A percentile compares a stretch with the other conserved stretches of the same genome.
phyloP scores from a whole-genome alignment of 1,139 yeast genomes.

The Geotrichum reessii region DNA sequence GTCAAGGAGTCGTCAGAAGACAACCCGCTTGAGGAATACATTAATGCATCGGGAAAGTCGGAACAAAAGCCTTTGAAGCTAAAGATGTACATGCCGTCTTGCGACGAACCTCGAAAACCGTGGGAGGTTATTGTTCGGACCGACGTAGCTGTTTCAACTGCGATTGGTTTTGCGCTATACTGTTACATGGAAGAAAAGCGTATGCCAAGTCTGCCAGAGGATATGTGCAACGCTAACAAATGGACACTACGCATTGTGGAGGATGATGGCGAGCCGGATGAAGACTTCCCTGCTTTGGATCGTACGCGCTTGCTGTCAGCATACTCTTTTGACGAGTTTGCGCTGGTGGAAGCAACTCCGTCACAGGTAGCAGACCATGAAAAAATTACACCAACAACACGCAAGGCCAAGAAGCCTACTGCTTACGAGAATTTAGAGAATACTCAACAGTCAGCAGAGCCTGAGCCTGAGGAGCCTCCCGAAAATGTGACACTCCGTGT shows the following conservation, averaged over 20 bases:
- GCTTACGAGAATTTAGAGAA: neutral
- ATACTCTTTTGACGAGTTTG: constrained; percentile 43
- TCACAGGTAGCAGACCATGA: constrained; percentile 35
- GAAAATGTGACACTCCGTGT: constrained; percentile 24
- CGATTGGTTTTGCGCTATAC: constrained; percentile 41
- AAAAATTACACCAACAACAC: constrained; percentile 31
- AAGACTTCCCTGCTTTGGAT: constrained; percentile 44
- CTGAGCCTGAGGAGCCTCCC: constrained; percentile 4
- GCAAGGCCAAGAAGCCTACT: constrained; percentile 6
- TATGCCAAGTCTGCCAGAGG: constrained; percentile 32
- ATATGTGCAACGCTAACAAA: constrained; percentile 36
- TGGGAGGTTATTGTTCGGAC: constrained; percentile 38
- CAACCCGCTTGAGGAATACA: constrained; percentile 41
- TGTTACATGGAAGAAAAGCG: constrained; percentile 31
- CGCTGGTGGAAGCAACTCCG: constrained; percentile 39
- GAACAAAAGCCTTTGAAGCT: constrained; percentile 35
- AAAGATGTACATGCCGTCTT: constrained; percentile 38
- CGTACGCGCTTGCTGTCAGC: constrained; percentile 39
- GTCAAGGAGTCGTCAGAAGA: constrained; percentile 31
- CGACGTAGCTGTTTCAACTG: constrained; percentile 39
- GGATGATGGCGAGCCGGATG: constrained; percentile 45
- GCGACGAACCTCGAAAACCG: constrained; percentile 32
- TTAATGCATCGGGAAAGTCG: constrained; percentile 39
- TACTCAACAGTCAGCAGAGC: neutral
- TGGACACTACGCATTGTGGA: constrained; percentile 44